Evolutionary conservation across 1,284 basidiomycete genomes (phyloP), one percentile per base, ranked within the genome.

Genomic region (Bondarzewia mesenterica): DNA sequence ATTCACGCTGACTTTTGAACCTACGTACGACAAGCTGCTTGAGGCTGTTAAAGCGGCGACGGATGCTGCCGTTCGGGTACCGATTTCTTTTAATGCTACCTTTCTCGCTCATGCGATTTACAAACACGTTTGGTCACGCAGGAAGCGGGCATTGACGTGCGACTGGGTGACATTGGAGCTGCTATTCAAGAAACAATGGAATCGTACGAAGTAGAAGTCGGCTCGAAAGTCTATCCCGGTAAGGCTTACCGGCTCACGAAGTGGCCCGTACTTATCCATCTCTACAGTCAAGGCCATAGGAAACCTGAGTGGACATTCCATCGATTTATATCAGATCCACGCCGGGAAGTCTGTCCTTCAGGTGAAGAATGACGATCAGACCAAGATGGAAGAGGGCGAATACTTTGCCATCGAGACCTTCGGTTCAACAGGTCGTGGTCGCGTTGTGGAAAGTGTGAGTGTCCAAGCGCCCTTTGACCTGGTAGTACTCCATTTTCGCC

Each of bases 391-490:
- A 64, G 96, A 99, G 68, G 95, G 93, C 32, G 96, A 99, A 63
- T 96, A 97, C 66, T 99, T 93, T 64, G 96, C 96, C 14, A 97
- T 99, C 54, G 96, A 99, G 68, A 99, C 96, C 0, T 99, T 99
- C 67, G 96, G 96, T 20, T 90, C 89, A 21, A 99, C 95, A 0
- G 96, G 96, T n/a, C 77, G 88, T 38, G 96, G 95, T 3, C 77
- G 84, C 41, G 92, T 98, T n/a, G 75, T 91, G 12, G 95, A 99
- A 60, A 77, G 77, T 53, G 87, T 88, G 26, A 43, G 54, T 21
- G 12, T 7, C 16, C 56, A 54, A 8, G 32, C 32, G 32, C 8
- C 32, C 8, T 8, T 35, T n/a, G 32, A 21, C 15, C 38, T 40
- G 7, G 20, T 22, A 10, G 16, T 40, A 25, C 26, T 5, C 10